phyloP scores from a whole-genome alignment of 2,329 filamentous ascomycete species.

The Fusarium scirpi region DNA sequence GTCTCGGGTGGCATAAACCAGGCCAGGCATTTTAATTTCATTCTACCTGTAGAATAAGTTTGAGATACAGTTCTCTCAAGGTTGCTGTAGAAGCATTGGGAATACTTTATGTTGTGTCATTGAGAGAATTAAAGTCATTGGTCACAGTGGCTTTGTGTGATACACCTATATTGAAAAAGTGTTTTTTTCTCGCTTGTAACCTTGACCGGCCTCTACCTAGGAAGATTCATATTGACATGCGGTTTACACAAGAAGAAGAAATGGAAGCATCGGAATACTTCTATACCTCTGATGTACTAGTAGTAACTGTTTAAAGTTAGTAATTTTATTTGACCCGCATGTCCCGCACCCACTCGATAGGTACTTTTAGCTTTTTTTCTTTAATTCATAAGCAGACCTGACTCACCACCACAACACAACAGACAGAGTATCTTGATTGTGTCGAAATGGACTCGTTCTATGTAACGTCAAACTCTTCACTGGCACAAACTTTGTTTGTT shows the following conservation, averaged over 20 bases:
- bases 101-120: background rate
- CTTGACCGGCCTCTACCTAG: background rate
- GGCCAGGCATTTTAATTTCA: background rate
- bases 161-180: background rate
- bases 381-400: background rate
- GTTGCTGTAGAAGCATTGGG: background rate
- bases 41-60: background rate
- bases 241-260: background rate
- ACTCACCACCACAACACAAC: constrained; percentile 10
- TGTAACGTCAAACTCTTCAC: background rate
- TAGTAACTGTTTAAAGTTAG: background rate
- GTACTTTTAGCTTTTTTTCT: constrained; percentile 1
- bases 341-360: constrained; percentile 3
- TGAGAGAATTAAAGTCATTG: background rate
- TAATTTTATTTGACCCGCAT: background rate
- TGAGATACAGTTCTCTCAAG: background rate
- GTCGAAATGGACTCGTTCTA: constrained; percentile 6
- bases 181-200: background rate
- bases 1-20: background rate
- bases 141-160: background rate
- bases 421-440: background rate
- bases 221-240: too few species aligned
- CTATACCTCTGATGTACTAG: background rate
- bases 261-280: background rate
- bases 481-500: constrained; percentile 7